phyloP scores from a whole-genome alignment of 208 protist genomes.

The Paratrypanosoma confusum region DNA sequence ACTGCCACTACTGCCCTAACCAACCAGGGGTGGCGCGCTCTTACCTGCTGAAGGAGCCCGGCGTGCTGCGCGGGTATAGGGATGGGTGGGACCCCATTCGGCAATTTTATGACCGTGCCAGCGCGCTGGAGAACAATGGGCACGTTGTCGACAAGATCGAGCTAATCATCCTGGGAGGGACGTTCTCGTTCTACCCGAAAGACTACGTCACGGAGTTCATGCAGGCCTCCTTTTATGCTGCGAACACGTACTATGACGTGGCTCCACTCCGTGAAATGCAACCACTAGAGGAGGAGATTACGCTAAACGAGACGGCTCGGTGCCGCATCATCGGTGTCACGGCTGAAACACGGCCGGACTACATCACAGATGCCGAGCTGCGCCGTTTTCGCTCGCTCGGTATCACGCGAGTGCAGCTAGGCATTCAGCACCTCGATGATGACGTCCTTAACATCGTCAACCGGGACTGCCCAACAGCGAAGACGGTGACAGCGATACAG shows the following conservation, averaged over 20 bases:
- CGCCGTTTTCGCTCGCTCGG: slow-evolving; percentile 73
- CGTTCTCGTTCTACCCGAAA: slow-evolving; percentile 96
- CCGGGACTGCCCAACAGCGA: slow-evolving; percentile 94
- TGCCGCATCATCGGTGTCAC: slow-evolving; percentile 98
- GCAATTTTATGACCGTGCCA: slow-evolving; percentile 89
- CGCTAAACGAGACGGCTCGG: slow-evolving; percentile 86
- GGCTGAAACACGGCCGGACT: slow-evolving; percentile 99
- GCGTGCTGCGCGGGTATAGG: slow-evolving; percentile 81
- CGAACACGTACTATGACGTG: slow-evolving; percentile 83
- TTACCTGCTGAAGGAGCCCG: slow-evolving; percentile 88
- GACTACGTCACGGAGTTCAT: slow-evolving; percentile 92
- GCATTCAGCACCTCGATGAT: slow-evolving; percentile 98
- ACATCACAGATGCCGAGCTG: slow-evolving; percentile 92
- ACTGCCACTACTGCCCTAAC: slow-evolving; percentile 92
- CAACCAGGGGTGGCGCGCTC: slow-evolving; percentile 83
- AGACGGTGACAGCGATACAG: slow-evolving; percentile 88
- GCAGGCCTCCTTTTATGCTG: slow-evolving; percentile 82
- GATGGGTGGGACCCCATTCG: slow-evolving; percentile 84
- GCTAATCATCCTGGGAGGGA: slow-evolving; percentile 99
- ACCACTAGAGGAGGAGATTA: slow-evolving; percentile 67
- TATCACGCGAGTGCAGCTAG: slow-evolving; percentile 98
- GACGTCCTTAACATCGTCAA: slow-evolving; percentile 93
- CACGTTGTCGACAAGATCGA: slow-evolving; percentile 96
- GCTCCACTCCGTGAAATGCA: slow-evolving; percentile 46
- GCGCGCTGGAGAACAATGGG: slow-evolving; percentile 83